Percentiles rank a stretch among this genome's conserved stretches.
phyloP scores from a whole-genome alignment of 2,329 filamentous ascomycete species.

The Nemania bipapillata region DNA sequence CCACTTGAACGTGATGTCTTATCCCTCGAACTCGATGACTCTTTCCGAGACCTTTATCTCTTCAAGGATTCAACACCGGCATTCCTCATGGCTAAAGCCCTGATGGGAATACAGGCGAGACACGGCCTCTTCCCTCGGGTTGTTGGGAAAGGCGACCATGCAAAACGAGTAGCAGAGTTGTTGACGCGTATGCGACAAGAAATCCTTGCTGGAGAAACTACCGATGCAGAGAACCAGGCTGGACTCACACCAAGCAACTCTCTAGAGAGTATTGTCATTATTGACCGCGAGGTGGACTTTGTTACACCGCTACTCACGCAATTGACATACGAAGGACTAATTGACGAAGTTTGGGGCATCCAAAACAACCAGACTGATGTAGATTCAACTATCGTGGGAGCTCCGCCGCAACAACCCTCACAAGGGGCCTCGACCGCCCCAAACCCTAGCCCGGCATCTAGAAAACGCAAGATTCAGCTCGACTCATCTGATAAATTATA shows the following conservation, averaged over 20 bases:
- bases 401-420: conserved; percentile 66
- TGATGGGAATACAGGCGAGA: conserved; percentile 93
- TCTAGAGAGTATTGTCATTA: conserved; percentile 90
- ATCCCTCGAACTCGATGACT: conserved; percentile 87
- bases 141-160: conserved; percentile 94
- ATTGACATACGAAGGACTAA: conserved; percentile 93
- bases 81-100: conserved; percentile 85
- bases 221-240: conserved; percentile 67
- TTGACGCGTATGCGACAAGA: conserved; percentile 93
- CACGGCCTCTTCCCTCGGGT: conserved; percentile 95
- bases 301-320: conserved; percentile 92
- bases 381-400: conserved; percentile 87
- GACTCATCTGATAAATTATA: conserved; percentile 92
- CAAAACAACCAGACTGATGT: conserved; percentile 92
- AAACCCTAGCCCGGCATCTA: conserved; percentile 65
- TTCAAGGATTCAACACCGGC: conserved; percentile 91
- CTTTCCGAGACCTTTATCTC: conserved; percentile 88
- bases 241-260: conserved; percentile 85
- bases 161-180: conserved; percentile 85
- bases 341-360: conserved; percentile 93
- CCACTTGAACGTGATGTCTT: conserved; percentile 90
- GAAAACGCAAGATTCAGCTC: conserved; percentile 87
- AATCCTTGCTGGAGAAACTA: conserved; percentile 80
- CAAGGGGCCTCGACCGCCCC: conserved; percentile 67
- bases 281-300: conserved; percentile 94